Evolutionary conservation across 371 early-diverging fungal genomes (phyloP).

Genomic region (Lichtheimia corymbifera): DNA sequence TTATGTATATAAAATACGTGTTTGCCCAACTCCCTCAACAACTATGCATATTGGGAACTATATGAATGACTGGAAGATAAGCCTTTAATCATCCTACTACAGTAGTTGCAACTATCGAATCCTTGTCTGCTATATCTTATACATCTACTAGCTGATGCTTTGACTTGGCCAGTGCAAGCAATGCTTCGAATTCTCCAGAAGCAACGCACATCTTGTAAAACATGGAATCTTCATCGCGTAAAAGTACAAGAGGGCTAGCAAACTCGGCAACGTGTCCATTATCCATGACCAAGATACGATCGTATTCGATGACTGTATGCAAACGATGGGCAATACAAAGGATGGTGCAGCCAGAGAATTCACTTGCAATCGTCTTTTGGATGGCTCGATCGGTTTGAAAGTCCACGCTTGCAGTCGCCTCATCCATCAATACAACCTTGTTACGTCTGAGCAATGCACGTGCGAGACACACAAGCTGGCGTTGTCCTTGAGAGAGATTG

Average conservation of each 20-base stretch:
- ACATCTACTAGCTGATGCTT: slow-evolving; percentile 1
- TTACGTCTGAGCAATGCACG: slow-evolving; percentile 68
- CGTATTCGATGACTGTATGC: slow-evolving; percentile 55
- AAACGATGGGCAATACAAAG: slow-evolving; percentile 74
- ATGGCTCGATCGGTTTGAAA: slow-evolving; percentile 55
- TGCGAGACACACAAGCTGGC: slow-evolving; percentile 82
- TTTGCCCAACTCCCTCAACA: too few species aligned
- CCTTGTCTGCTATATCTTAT: background rate
- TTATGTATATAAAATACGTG: too few species aligned
- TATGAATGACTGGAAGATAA: too few species aligned
- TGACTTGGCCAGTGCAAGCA: background rate
- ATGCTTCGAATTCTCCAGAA: background rate
- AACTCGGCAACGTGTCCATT: slow-evolving; percentile 40
- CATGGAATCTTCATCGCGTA: background rate
- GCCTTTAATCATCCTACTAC: too few species aligned
- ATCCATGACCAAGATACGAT: slow-evolving; percentile 47
- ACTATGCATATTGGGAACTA: too few species aligned
- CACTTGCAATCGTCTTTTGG: slow-evolving; percentile 59
- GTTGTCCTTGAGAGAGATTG: slow-evolving; percentile 81
- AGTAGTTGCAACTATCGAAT: too few species aligned
- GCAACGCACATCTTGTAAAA: background rate
- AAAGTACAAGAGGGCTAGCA: slow-evolving; percentile 12
- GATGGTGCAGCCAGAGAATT: slow-evolving; percentile 63
- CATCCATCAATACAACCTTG: slow-evolving; percentile 54
- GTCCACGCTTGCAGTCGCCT: slow-evolving; percentile 84